These are phyloP conservation scores for Aristolochia californica DNA, from an alignment of 164 flowering plant species.

Conservation along the genomic window DNA sequence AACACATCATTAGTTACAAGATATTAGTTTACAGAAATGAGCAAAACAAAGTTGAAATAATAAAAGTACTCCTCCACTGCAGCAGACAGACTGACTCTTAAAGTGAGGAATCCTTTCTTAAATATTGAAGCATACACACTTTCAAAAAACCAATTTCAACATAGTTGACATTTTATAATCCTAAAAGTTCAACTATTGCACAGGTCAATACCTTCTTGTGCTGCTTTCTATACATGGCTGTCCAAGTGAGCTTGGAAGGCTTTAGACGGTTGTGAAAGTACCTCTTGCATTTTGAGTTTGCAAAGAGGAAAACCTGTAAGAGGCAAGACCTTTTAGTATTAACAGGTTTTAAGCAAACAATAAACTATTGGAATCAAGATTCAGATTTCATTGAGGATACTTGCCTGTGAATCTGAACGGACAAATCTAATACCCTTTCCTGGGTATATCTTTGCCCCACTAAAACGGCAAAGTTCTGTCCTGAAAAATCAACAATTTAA, in stretches of 20 bases:
- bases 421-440: constrained; percentile 41
- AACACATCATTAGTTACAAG: too few species aligned
- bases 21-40: too few species aligned
- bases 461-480: constrained; percentile 47
- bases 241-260: constrained; percentile 81
- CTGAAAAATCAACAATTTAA: constrained; percentile 13
- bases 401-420: constrained; percentile 35
- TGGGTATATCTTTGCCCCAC: constrained; percentile 42
- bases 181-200: not conserved
- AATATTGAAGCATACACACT: too few species aligned
- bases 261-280: constrained; percentile 75
- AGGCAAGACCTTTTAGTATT: not conserved
- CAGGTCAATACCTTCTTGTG: constrained; percentile 33
- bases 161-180: not conserved
- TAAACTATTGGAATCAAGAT: too few species aligned
- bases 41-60: not conserved
- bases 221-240: constrained; percentile 57
- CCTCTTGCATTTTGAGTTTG: constrained; percentile 78
- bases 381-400: not conserved
- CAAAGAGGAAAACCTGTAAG: constrained; percentile 41
- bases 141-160: too few species aligned
- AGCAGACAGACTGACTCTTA: too few species aligned
- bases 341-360: not conserved
- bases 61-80: not conserved
- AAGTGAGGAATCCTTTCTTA: too few species aligned